Conservation (phyloP, 495 filamentous ascomycete species). For the Penicillium dipodomyicola region DNA sequence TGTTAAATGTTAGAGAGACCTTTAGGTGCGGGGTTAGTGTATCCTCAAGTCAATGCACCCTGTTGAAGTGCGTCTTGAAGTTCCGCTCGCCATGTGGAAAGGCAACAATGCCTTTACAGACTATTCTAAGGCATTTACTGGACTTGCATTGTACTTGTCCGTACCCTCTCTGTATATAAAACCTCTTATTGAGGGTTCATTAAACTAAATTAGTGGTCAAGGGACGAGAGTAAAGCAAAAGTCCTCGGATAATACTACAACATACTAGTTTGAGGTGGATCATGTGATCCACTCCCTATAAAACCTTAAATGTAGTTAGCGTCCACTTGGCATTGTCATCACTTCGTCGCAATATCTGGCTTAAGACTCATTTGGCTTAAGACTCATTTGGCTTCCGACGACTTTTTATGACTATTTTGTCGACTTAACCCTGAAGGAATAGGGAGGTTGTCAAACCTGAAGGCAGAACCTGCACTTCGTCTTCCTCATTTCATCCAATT, state of each 20-base stretch:
- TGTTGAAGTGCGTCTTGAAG: not conserved
- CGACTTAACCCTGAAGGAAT: too few species aligned
- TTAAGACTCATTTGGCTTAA: too few species aligned
- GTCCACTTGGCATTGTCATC: not conserved
- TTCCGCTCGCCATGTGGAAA: not conserved
- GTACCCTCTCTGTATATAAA: too few species aligned
- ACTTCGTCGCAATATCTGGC: not conserved
- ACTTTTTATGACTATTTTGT: not conserved
- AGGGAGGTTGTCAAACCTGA: too few species aligned
- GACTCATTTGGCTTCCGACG: not conserved
- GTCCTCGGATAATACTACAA: too few species aligned
- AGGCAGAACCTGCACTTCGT: not conserved
- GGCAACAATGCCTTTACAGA: not conserved
- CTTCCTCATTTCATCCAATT: not conserved
- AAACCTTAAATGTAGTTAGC: not conserved
- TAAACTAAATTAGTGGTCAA: too few species aligned
- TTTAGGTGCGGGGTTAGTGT: conserved; percentile 9
- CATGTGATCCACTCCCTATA: not conserved
- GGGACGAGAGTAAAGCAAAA: too few species aligned
- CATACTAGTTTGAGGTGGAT: not conserved
- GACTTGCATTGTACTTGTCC: not conserved
- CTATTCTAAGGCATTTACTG: not conserved
- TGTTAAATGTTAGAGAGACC: not conserved
- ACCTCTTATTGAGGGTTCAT: too few species aligned
- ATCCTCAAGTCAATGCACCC: not conserved